Percentiles rank a stretch among this genome's conserved stretches.
Conservation (phyloP, 2,329 filamentous ascomycete genomes). For the Neoarthrinium moseri region DNA sequence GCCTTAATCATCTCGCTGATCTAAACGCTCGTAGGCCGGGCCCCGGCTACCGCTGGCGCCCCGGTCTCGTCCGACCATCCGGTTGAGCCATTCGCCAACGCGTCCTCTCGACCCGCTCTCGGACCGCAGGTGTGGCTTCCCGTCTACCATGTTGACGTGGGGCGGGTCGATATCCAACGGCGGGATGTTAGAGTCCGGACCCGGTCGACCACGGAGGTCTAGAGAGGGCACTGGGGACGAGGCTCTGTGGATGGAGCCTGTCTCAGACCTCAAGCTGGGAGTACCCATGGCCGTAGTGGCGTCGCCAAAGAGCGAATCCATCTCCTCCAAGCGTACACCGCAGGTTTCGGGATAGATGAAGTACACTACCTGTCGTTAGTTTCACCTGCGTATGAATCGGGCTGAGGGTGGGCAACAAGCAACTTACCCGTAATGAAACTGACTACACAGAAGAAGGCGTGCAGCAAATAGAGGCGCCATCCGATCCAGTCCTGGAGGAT, state of each 20-base stretch:
- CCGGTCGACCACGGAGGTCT: slow-evolving; percentile 61
- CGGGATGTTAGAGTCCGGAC: slow-evolving; percentile 69
- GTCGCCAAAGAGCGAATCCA: slow-evolving; percentile 93
- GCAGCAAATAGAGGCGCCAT: slow-evolving; percentile 91
- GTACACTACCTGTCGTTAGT: slow-evolving; percentile 63
- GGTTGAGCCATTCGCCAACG: slow-evolving; percentile 49
- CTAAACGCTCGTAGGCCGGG: slow-evolving; percentile 36
- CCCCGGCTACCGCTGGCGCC: slow-evolving; percentile 29
- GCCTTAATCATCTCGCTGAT: slow-evolving; percentile 36
- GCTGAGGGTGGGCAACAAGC: neutral
- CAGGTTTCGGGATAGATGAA: slow-evolving; percentile 98
- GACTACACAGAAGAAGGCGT: slow-evolving; percentile 93
- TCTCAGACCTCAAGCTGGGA: slow-evolving; percentile 71
- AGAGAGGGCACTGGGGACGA: slow-evolving; percentile 80
- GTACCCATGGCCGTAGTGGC: slow-evolving; percentile 79
- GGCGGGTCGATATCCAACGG: slow-evolving; percentile 81
- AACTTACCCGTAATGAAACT: slow-evolving; percentile 93
- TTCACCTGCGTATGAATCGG: slow-evolving; percentile 11
- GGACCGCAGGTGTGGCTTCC: slow-evolving; percentile 38
- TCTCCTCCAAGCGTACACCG: slow-evolving; percentile 92
- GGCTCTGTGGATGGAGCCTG: slow-evolving; percentile 75
- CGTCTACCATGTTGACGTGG: slow-evolving; percentile 49
- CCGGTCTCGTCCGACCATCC: slow-evolving; percentile 38
- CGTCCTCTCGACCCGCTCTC: slow-evolving; percentile 32
- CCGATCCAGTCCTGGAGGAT: slow-evolving; percentile 88